Base-by-base conservation (phyloP, 345 rosid species). In the Eutrema yunnanense region DNA sequence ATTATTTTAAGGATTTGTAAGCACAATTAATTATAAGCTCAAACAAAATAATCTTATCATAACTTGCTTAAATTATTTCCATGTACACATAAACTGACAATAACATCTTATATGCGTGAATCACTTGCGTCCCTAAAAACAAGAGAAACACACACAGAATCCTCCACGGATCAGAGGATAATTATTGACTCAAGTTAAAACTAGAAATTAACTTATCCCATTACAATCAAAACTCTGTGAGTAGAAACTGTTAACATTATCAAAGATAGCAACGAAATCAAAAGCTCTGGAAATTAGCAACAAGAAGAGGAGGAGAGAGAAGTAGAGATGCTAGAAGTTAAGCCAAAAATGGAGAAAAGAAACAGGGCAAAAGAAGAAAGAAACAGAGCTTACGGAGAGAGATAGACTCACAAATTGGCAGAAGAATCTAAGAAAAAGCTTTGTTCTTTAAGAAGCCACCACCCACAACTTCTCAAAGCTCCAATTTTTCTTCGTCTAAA, bases 381-480 rank as follows among this genome's bases (percentile, higher is more conserved):
- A 26, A 65, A 60, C 49, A 87, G 56, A 43, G 60, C 34, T 27
- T 26, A 13, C 19, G 71, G 73, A 54, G 42, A 74, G 73, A 67
- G 62, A 56, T 13, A 73, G 62, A 67, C 67, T 67, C 65, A 52
- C 85, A 87, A 86, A 80, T 49, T 78, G 78, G 78, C 81, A 66
- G 64, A 58, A 46, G 48, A 75, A 44, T 33, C 46, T 52, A 55
- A 70, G 12, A 70, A 63, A 74, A 75, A 71, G 82, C 81, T 71
- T 55, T 49, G 54, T 11, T 48, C 27, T 56, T 48, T 13, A n/a
- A 57, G 48, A 56, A 71, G 4, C 52, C 54, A 76, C 29, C 41
- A 71, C 55, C 13, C 34, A 63, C 22, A 76, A 65, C 69, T 56
- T 79, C 29, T 38, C 57, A 65, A 78, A 82, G 74, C 67, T 73